These are phyloP conservation scores for Ustilago bromivora DNA, from an alignment of 1,284 basidiomycete species.

Conservation along the genomic window DNA sequence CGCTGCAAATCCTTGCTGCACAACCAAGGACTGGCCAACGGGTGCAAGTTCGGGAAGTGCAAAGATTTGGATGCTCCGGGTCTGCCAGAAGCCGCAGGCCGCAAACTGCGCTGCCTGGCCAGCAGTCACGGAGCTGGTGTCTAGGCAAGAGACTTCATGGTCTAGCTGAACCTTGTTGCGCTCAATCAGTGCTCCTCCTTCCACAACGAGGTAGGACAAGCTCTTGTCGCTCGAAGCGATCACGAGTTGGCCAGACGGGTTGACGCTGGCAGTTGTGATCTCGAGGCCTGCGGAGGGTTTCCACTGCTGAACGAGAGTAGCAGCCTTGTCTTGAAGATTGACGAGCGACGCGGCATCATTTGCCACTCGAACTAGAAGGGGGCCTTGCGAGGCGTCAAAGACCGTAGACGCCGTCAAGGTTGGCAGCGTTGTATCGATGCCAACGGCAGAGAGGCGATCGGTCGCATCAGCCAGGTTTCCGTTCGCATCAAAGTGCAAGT, in stretches of 20 bases:
- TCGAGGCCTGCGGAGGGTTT: slow-evolving; percentile 17
- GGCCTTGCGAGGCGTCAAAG: background rate
- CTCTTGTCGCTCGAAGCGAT: slow-evolving; percentile 76
- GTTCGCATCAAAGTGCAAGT: slow-evolving; percentile 27
- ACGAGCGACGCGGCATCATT: slow-evolving; percentile 25
- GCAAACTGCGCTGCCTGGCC: slow-evolving; percentile 66
- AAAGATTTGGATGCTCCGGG: slow-evolving; percentile 77
- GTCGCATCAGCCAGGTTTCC: slow-evolving; percentile 42
- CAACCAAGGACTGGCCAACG: slow-evolving; percentile 32
- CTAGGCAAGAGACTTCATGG: slow-evolving; percentile 65
- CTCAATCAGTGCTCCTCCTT: slow-evolving; percentile 67
- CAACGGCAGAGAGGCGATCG: slow-evolving; percentile 14
- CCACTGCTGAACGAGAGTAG: slow-evolving; percentile 21
- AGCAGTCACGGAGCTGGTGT: slow-evolving; percentile 64
- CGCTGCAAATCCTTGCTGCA: slow-evolving; percentile 22
- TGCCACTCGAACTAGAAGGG: slow-evolving; percentile 22
- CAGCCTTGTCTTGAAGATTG: slow-evolving; percentile 3
- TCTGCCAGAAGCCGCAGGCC: slow-evolving; percentile 82
- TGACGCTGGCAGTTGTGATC: slow-evolving; percentile 66
- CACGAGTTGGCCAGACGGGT: slow-evolving; percentile 77
- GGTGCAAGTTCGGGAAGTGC: slow-evolving; percentile 72
- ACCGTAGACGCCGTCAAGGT: slow-evolving; percentile 26
- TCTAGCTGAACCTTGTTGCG: slow-evolving; percentile 32
- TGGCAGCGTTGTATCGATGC: slow-evolving; percentile 9
- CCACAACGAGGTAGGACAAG: slow-evolving; percentile 74